Evolutionary conservation across 2,329 filamentous ascomycete species (phyloP), one percentile per base, ranked within the genome.

Genomic region (Arachnopeziza araneosa): DNA sequence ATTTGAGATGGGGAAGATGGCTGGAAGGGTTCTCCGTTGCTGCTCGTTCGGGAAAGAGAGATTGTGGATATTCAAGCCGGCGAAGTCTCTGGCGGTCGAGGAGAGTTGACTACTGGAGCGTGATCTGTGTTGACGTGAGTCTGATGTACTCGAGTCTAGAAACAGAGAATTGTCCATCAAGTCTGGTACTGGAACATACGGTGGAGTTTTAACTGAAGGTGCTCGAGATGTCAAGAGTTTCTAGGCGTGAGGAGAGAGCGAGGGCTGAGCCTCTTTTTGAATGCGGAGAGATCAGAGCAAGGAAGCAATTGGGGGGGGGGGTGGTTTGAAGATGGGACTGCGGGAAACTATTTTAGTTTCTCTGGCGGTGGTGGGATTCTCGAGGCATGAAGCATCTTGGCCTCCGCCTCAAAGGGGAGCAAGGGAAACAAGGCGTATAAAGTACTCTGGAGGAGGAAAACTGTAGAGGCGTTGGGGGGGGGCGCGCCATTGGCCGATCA

Each of bases 81-180:
- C 66, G 62, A 72, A 69, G 56, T 69, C 68, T 50, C 66, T 56
- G 57, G 66, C 65, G 48, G 68, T 67, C 50, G 68, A 66, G 54
- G 70, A 70, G 49, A 70, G 66, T 66, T 70, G 66, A 61, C 65
- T 68, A 60, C 66, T 69, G 57, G 68, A 65, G 66, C 67, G 65
- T 59, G 69, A 71, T 68, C 70, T 72, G 63, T 60, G 66, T 62
- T 69, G 67, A 62, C 65, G 69, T 72, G 69, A 72, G 69, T 69
- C 67, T 69, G 65, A 60, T 63, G 61, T 57, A 60, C 64, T 64
- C 63, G 64, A 64, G 60, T 68, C 66, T 68, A 71, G 68, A 71
- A 70, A 71, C 62, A 63, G 36, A 44, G 24, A 65, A 63, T 64
- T 65, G 61, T 71, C 69, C 69, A 72, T 71, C 57, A 67, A 56